Evolutionary conservation across 1,284 basidiomycete genomes (phyloP).

Genomic region (Cystobasidiaceae sp.): DNA sequence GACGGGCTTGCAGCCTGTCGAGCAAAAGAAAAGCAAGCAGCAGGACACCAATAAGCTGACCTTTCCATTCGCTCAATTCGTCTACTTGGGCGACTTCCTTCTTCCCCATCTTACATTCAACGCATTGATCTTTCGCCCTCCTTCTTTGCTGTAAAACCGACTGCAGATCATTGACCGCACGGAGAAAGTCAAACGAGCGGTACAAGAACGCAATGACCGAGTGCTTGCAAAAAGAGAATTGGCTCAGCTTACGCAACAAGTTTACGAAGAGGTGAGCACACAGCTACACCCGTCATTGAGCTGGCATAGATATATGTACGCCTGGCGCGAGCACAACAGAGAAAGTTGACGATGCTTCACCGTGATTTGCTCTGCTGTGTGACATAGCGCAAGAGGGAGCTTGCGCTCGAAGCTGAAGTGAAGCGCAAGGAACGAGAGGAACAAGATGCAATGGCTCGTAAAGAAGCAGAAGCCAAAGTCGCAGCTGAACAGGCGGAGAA

Average conservation of each 20-base stretch:
- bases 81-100: no score
- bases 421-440: background rate
- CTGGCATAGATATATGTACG: no score
- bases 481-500: background rate
- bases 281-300: background rate
- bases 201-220: slow-evolving; percentile 43
- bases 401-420: slow-evolving; percentile 18
- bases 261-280: slow-evolving; percentile 10
- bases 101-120: no score
- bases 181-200: slow-evolving; percentile 1
- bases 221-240: slow-evolving; percentile 33
- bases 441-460: background rate
- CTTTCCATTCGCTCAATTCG: no score
- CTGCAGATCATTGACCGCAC: slow-evolving; percentile 11
- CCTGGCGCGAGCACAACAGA: no score
- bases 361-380: no score
- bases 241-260: slow-evolving; percentile 21
- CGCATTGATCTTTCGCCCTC: no score
- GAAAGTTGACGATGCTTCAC: no score
- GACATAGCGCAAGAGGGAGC: slow-evolving; percentile 16
- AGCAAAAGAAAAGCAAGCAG: no score
- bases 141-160: no score
- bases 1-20: no score
- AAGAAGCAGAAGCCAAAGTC: background rate
- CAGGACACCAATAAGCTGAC: no score